Evolutionary conservation across 2,329 filamentous ascomycete species (phyloP).

Genomic region (Fusarium sp.): DNA sequence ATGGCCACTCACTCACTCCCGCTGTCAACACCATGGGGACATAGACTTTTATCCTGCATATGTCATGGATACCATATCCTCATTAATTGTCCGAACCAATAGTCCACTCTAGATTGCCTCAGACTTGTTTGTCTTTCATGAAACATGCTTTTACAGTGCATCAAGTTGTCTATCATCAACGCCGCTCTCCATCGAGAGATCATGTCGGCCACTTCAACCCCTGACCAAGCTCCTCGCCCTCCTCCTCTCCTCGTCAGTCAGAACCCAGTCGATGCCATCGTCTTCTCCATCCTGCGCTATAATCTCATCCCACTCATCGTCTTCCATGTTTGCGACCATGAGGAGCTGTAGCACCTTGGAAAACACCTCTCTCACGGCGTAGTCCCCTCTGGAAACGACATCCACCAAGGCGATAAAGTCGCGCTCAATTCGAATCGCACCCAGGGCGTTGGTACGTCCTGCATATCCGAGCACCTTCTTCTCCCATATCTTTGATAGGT

Average conservation of each 20-base stretch:
- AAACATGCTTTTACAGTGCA: slow-evolving; percentile 19
- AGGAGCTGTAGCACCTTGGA: slow-evolving; percentile 81
- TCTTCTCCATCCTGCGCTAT: slow-evolving; percentile 58
- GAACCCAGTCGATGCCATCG: slow-evolving; percentile 76
- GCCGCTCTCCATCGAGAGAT: slow-evolving; percentile 11
- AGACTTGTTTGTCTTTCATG: background rate
- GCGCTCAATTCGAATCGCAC: slow-evolving; percentile 84
- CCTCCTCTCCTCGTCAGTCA: slow-evolving; percentile 78
- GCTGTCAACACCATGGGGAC: background rate
- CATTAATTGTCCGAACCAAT: background rate
- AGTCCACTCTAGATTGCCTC: background rate
- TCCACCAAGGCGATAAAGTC: slow-evolving; percentile 82
- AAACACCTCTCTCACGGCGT: slow-evolving; percentile 82
- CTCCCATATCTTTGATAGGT: slow-evolving; percentile 83
- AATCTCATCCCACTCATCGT: slow-evolving; percentile 92
- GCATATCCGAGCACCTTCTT: slow-evolving; percentile 86
- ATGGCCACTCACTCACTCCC: background rate
- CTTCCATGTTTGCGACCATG: slow-evolving; percentile 92
- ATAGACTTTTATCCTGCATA: background rate
- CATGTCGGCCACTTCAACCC: slow-evolving; percentile 28
- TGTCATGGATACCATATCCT: background rate
- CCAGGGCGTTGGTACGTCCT: slow-evolving; percentile 82
- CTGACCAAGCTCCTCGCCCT: slow-evolving; percentile 76
- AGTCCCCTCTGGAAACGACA: slow-evolving; percentile 75
- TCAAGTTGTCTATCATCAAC: slow-evolving; percentile 27